phyloP scores from a whole-genome alignment of 495 filamentous ascomycete species.

The Podospora bellae-mahoneyi region DNA sequence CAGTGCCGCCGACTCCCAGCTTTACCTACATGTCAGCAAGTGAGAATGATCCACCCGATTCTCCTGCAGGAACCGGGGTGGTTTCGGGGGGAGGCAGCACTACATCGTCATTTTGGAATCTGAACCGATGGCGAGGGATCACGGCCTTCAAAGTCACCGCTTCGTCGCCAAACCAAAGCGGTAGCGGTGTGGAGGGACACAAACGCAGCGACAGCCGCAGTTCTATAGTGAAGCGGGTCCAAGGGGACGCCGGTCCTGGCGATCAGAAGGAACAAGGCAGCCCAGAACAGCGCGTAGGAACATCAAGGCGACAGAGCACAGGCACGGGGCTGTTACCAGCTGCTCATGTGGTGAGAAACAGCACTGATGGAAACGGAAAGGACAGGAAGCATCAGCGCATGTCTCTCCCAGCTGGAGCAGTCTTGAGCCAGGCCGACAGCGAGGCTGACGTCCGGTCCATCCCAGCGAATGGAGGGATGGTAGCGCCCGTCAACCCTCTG shows the following conservation, averaged over 20 bases:
- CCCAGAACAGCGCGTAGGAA: background rate
- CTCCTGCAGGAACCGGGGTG: slow-evolving; percentile 24
- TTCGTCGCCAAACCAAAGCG: slow-evolving; percentile 6
- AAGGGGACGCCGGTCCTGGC: background rate
- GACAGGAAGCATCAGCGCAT: slow-evolving; percentile 18
- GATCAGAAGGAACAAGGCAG: slow-evolving; percentile 7
- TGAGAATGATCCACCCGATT: slow-evolving; percentile 31
- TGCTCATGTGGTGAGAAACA: background rate
- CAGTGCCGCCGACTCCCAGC: slow-evolving; percentile 36
- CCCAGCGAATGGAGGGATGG: background rate
- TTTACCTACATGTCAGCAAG: slow-evolving; percentile 38
- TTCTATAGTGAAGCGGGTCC: slow-evolving; percentile 2
- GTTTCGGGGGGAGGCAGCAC: slow-evolving; percentile 29
- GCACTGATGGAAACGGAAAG: background rate
- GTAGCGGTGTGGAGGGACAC: slow-evolving; percentile 6
- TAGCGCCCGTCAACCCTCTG: slow-evolving; percentile 9
- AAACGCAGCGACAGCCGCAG: slow-evolving; percentile 19
- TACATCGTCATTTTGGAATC: slow-evolving; percentile 42
- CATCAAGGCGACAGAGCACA: background rate
- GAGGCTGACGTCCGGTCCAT: slow-evolving; percentile 11
- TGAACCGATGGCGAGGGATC: slow-evolving; percentile 43
- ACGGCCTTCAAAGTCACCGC: slow-evolving; percentile 28
- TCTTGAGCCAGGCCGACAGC: background rate
- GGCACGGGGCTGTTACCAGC: background rate
- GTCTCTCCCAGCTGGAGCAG: slow-evolving; percentile 17